Evolutionary conservation across 1,284 basidiomycete species (phyloP), one percentile per base, ranked within the genome.

Genomic region (Austroboletus novae-zelandiae): DNA sequence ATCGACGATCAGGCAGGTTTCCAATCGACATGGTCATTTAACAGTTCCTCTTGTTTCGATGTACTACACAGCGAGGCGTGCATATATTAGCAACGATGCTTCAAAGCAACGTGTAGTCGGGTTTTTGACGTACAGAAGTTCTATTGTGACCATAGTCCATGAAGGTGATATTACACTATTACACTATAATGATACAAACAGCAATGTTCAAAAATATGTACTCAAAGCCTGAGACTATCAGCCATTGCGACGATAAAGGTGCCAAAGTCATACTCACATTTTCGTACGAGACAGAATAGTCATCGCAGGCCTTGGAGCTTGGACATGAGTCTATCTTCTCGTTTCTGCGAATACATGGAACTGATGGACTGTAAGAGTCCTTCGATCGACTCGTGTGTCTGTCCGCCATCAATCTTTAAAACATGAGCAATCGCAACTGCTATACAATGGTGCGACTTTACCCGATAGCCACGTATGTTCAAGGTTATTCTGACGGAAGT

Each of bases 311-410:
- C 67, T 55, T 76, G 71, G 40, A 87, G 65, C 51, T 75, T 81
- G 39, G 71, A 57, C 20, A 81, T 64, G 43, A 84, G 67, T 11
- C 62, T 54, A 25, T 78, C 76, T 52, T 78, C 74, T 52, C 71
- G 71, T 54, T 70, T 76, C 50, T 67, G 65, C 40, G 64, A 65
- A 58, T 83, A 87, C 54, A 74, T 60, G 10, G 72, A 69, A 61
- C 84, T 87, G 48, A 73, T 60, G 7, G 74, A 70, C 46, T 73
- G 71, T 29, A 87, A 70, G 20, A 86, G 71, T 31, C 70, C 72
- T 45, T 86, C 85, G 23, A 86, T 59, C 17, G 74, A 77, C 62
- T 87, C 84, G 48, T 78, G 80, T 7, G 65, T 59, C 41, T 60
- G 57, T 43, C 61, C 60, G 36, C 37, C 52, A 25, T 57, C 56